phyloP scores from a whole-genome alignment of 2,329 filamentous ascomycete species.

The Zasmidium citrigriseum region DNA sequence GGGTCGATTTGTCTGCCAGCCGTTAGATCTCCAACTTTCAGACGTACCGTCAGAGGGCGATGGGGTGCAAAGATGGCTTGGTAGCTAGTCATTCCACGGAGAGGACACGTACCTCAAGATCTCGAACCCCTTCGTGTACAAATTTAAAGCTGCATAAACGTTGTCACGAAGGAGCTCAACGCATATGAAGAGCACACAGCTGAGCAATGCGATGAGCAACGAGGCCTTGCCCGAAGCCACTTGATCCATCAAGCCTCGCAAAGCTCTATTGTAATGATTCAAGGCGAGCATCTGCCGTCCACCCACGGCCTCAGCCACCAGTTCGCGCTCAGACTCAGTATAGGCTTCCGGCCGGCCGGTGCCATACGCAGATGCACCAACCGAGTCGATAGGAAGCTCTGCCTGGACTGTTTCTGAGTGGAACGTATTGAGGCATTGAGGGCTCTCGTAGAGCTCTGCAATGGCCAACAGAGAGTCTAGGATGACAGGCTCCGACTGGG shows the following conservation, averaged over 20 bases:
- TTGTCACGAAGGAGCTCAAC: slow-evolving; percentile 30
- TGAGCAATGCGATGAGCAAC: slow-evolving; percentile 23
- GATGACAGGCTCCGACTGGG: slow-evolving; percentile 25
- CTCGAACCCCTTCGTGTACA: slow-evolving; percentile 23
- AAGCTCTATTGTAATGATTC: slow-evolving; percentile 29
- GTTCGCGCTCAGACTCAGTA: neutral
- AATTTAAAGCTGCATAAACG: slow-evolving; percentile 20
- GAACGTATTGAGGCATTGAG: slow-evolving; percentile 20
- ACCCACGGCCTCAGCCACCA: neutral
- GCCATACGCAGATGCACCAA: neutral
- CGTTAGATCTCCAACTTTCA: neutral
- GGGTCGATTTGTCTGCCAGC: neutral
- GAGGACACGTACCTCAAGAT: slow-evolving; percentile 16
- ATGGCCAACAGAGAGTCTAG: slow-evolving; percentile 23
- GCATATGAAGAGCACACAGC: slow-evolving; percentile 31
- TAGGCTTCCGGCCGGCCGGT: neutral
- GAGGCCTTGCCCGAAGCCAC: slow-evolving; percentile 14
- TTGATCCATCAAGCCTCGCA: slow-evolving; percentile 15
- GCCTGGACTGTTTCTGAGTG: neutral
- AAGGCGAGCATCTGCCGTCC: slow-evolving; percentile 18
- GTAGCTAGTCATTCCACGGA: neutral
- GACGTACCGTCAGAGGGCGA: too few relatives aligned
- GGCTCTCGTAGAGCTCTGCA: slow-evolving; percentile 26
- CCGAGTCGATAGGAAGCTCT: neutral
- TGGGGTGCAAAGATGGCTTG: too few relatives aligned